Conservation (phyloP, 2,329 filamentous ascomycete species). For the Penicillium sp. region DNA sequence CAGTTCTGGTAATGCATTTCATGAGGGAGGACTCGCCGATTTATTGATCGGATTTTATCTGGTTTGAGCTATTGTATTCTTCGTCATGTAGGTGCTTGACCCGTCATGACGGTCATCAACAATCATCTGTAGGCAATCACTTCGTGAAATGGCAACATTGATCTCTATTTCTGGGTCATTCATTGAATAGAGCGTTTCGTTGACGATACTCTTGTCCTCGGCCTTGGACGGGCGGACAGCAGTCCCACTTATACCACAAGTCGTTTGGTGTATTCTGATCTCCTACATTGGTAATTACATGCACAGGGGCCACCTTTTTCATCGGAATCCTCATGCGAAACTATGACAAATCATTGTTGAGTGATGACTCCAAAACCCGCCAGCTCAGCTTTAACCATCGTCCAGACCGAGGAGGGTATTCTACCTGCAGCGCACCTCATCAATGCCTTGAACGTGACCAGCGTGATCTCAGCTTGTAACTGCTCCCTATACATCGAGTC, state of each 20-base stretch:
- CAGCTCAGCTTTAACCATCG: slow-evolving; percentile 70
- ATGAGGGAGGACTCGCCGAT: slow-evolving; percentile 67
- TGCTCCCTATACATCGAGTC: slow-evolving; percentile 75
- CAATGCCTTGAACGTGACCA: slow-evolving; percentile 73
- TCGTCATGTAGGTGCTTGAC: slow-evolving; percentile 32
- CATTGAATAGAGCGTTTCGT: slow-evolving; percentile 70
- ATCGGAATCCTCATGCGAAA: slow-evolving; percentile 72
- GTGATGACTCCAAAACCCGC: slow-evolving; percentile 63
- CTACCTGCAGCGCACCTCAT: slow-evolving; percentile 70
- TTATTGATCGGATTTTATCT: slow-evolving; percentile 71
- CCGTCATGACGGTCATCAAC: not conserved
- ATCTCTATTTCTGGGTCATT: slow-evolving; percentile 71
- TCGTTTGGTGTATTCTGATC: slow-evolving; percentile 47
- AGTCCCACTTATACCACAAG: slow-evolving; percentile 45
- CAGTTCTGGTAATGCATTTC: slow-evolving; percentile 67
- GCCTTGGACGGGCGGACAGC: slow-evolving; percentile 64
- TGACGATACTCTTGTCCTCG: slow-evolving; percentile 66
- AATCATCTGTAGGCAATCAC: slow-evolving; percentile 60
- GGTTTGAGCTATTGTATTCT: slow-evolving; percentile 66
- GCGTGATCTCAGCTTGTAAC: slow-evolving; percentile 70
- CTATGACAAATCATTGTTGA: slow-evolving; percentile 63
- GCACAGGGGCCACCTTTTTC: slow-evolving; percentile 64
- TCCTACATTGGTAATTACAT: slow-evolving; percentile 56
- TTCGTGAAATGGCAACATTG: slow-evolving; percentile 71
- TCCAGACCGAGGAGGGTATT: slow-evolving; percentile 72